Evolutionary conservation across 2,329 filamentous ascomycete genomes (phyloP).

Genomic region (Phialophora macrospora): DNA sequence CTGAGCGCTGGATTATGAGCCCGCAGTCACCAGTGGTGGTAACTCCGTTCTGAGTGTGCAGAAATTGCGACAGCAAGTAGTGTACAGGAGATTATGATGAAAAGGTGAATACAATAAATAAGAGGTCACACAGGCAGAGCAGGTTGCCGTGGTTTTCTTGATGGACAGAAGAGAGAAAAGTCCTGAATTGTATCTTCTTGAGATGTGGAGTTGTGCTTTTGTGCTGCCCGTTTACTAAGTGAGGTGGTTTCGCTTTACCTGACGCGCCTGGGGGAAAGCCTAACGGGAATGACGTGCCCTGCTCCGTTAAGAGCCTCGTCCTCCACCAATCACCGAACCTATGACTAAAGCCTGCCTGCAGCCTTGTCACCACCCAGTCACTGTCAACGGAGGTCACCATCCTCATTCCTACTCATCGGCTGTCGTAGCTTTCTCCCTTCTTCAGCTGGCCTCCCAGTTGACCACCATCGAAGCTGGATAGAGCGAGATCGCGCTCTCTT

Average conservation of each 20-base stretch:
- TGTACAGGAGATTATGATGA: conserved; percentile 16
- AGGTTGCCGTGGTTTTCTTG: conserved; percentile 1
- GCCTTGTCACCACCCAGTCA: background rate
- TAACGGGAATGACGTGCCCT: conserved; percentile 20
- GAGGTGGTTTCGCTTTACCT: conserved; percentile 8
- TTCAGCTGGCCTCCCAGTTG: conserved; percentile 45
- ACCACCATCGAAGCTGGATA: conserved; percentile 53
- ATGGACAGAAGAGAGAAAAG: conserved; percentile 12
- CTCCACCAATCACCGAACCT: conserved; percentile 9
- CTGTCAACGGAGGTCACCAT: background rate
- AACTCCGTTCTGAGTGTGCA: conserved; percentile 6
- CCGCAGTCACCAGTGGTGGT: background rate
- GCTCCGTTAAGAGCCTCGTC: conserved; percentile 4
- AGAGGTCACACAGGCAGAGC: background rate
- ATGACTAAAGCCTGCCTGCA: conserved; percentile 2
- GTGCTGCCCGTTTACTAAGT: conserved; percentile 14
- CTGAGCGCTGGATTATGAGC: conserved; percentile 6
- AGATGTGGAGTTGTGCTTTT: conserved; percentile 17
- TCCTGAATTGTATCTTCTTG: conserved; percentile 15
- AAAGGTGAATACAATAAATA: conserved; percentile 1
- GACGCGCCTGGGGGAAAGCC: conserved; percentile 16
- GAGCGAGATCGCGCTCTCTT: conserved; percentile 45
- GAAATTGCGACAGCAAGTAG: conserved; percentile 13
- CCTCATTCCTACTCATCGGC: background rate
- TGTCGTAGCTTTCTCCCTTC: background rate